Conservation (phyloP, 495 filamentous ascomycete genomes). For the Lasiosphaeria ovina region DNA sequence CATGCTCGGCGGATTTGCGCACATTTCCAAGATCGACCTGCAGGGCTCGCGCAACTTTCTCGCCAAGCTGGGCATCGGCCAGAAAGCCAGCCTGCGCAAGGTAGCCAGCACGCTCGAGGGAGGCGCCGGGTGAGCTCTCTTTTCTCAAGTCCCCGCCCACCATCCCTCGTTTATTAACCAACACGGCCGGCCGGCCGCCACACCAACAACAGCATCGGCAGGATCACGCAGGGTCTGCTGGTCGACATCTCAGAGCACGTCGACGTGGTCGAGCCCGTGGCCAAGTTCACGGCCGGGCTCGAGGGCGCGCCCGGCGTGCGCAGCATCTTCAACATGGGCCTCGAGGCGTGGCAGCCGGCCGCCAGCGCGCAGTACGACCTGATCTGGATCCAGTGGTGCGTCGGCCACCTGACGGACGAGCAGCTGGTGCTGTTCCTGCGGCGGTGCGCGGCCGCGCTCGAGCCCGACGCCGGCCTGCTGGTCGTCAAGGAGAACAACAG, state of each 20-base stretch:
- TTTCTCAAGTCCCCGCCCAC: slow-evolving; percentile 1
- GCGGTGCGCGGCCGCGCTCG: slow-evolving; percentile 58
- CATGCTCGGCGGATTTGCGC: slow-evolving; percentile 71
- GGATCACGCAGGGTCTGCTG: slow-evolving; percentile 48
- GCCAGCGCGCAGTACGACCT: slow-evolving; percentile 56
- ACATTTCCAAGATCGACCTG: slow-evolving; percentile 72
- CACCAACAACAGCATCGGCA: slow-evolving; percentile 45
- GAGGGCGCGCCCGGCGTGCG: slow-evolving; percentile 50
- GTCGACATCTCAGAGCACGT: slow-evolving; percentile 24
- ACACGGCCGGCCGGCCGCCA: too few relatives aligned
- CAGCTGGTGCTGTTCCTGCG: slow-evolving; percentile 67
- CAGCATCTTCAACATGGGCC: slow-evolving; percentile 64
- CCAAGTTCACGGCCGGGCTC: slow-evolving; percentile 55
- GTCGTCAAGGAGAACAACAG: slow-evolving; percentile 88
- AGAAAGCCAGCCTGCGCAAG: slow-evolving; percentile 26
- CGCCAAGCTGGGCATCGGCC: slow-evolving; percentile 64
- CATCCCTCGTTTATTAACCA: background rate
- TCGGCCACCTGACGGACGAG: slow-evolving; percentile 82
- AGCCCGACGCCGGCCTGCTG: slow-evolving; percentile 50
- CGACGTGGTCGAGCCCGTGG: slow-evolving; percentile 55
- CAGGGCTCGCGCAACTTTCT: slow-evolving; percentile 74
- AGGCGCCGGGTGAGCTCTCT: slow-evolving; percentile 50
- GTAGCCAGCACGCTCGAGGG: slow-evolving; percentile 46
- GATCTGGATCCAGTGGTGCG: slow-evolving; percentile 85
- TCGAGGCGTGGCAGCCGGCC: slow-evolving; percentile 69